Evolutionary conservation across 1,284 basidiomycete species (phyloP), one percentile per base, ranked within the genome.

Genomic region (Ceratobasidium theobromae): DNA sequence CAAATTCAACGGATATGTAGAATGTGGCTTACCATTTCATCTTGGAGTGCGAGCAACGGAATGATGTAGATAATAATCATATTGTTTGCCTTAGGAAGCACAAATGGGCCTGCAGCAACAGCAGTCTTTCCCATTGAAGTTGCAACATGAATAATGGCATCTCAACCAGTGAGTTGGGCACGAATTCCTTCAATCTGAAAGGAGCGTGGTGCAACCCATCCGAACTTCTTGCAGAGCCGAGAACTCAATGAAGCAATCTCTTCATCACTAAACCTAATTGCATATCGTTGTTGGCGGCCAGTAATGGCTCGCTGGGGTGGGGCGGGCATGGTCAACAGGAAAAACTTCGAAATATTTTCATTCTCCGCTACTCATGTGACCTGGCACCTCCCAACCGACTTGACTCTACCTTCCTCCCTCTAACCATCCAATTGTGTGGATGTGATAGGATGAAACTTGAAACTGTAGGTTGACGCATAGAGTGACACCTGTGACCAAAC

Each of bases 111-210:
- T 35, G 52, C 52, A 9, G 52, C 52, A 32, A 53, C 32, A 9
- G 52, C 52, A 6, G 52, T 53, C 35, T 53, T 53, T n/a, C 52
- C 52, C 32, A 35, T 35, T 11, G 52, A 53, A 18, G 52, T 53
- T 21, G 52, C 30, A 38, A 53, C 52, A 53, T 53, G 52, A 35
- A 53, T 35, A 16, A 53, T 35, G 11, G 52, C 32, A 35, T 53
- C 52, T n/a, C 35, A 33, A 5, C 52, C 32, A 35, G 14, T 16
- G 25, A 53, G 52, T 23, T 38, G 52, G 4, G 52, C 52, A 4
- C 52, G n/a, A 53, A 53, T 53, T 12, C 52, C 52, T 6, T 53
- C 32, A 4, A 53, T 14, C 21, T 53, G 52, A 33, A 53, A 53
- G 11, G 28, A 33, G 32, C 32, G 52, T 21, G 32, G n/a, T 11